These are phyloP conservation scores for Chrysoporthe puriensis DNA, from an alignment of 2,329 filamentous ascomycete species.

Conservation along the genomic window DNA sequence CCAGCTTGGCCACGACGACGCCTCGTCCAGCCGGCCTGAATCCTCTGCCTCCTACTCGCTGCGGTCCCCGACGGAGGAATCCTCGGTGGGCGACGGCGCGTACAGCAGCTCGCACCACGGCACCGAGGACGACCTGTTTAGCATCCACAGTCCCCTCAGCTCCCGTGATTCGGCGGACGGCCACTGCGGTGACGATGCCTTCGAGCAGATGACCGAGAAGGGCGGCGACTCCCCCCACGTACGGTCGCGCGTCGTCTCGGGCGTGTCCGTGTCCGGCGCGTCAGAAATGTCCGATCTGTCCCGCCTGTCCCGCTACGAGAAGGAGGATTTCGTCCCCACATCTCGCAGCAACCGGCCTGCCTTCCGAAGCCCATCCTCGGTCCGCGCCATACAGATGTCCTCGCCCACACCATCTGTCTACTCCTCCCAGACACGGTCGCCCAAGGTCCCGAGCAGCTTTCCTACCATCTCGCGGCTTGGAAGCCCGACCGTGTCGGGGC, in stretches of 20 bases:
- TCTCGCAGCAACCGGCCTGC: conserved; percentile 63
- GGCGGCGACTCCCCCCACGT: conserved; percentile 36
- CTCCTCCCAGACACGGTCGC: conserved; percentile 56
- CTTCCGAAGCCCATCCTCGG: conserved; percentile 71
- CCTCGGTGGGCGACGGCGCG: conserved; percentile 39
- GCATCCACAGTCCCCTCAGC: conserved; percentile 59
- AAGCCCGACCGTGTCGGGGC: conserved; percentile 55
- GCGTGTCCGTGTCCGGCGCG: conserved; percentile 22
- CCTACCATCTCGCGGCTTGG: conserved; percentile 59
- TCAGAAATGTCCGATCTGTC: conserved; percentile 57
- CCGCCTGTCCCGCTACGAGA: conserved; percentile 57
- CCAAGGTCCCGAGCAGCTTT: conserved; percentile 48
- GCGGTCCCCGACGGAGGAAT: conserved; percentile 28
- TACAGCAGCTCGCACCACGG: conserved; percentile 57
- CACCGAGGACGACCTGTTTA: conserved; percentile 62
- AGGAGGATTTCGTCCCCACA: conserved; percentile 55
- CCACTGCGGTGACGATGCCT: conserved; percentile 32
- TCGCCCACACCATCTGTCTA: conserved; percentile 64
- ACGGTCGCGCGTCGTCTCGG: conserved; percentile 43
- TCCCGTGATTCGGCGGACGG: conserved; percentile 56
- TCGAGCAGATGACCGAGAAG: conserved; percentile 27
- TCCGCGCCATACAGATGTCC: conserved; percentile 73
- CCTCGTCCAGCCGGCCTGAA: conserved; percentile 28
- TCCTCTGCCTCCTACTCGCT: conserved; percentile 32
- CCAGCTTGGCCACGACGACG: conserved; percentile 18